phyloP scores from a whole-genome alignment of 2,329 filamentous ascomycete genomes.

The Aaosphaeria arxii region DNA sequence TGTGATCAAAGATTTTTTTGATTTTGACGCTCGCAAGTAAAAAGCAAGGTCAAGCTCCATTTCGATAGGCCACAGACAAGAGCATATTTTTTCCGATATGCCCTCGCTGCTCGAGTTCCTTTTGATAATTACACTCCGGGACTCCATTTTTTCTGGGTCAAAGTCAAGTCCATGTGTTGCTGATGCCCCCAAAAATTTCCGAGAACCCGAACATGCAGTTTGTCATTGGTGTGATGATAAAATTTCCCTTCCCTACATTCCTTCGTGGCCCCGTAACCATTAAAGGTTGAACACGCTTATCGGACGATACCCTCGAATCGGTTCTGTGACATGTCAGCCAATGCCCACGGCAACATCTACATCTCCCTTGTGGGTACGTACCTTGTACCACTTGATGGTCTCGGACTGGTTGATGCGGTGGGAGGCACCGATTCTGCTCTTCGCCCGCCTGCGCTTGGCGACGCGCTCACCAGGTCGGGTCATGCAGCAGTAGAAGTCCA shows the following conservation, averaged over 20 bases:
- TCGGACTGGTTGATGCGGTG: constrained; percentile 94
- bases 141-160: constrained; percentile 32
- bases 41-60: constrained; percentile 39
- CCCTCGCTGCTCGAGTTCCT: constrained; percentile 22
- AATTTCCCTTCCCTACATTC: neutral
- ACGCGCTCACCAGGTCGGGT: constrained; percentile 98
- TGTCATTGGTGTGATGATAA: constrained; percentile 13
- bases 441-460: constrained; percentile 86
- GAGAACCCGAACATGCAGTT: constrained; percentile 38
- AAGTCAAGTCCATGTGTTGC: no score
- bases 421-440: constrained; percentile 78
- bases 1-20: constrained; percentile 39
- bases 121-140: constrained; percentile 41
- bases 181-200: constrained; percentile 8
- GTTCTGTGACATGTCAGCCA: constrained; percentile 35
- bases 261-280: constrained; percentile 6
- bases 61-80: constrained; percentile 37
- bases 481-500: constrained; percentile 99
- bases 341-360: no score
- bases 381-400: constrained; percentile 97
- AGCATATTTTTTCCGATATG: no score
- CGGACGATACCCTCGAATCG: constrained; percentile 98
- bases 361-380: no score
- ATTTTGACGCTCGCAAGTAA: neutral
- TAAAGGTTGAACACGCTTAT: constrained; percentile 57